Evolutionary conservation across 2,329 filamentous ascomycete species (phyloP), one percentile per base, ranked within the genome.

Genomic region (Alternaria postmessia): DNA sequence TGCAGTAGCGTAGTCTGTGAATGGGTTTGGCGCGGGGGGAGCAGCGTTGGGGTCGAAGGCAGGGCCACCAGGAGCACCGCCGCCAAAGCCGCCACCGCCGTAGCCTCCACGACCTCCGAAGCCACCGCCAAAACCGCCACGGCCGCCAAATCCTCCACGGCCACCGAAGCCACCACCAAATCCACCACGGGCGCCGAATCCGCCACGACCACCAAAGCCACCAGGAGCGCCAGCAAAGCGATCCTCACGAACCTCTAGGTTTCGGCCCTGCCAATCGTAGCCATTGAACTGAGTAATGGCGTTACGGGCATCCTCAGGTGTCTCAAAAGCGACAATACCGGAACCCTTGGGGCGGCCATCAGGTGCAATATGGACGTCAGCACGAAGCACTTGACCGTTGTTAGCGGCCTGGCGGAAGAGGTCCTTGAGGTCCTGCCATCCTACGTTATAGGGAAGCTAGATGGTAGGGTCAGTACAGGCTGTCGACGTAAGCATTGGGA

Each of bases 401-500:
- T 72, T 70, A 16, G 70, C 72, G 66, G 95, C 94, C 87, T 97
- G 94, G 76, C 95, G 92, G 86, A 99, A 99, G 69, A 99, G 86
- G 81, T 99, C 95, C 84, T 99, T 99, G 71, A 99, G 84, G 81
- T 99, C 95, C 83, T 99, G 95, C 95, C 95, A 99, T 78, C 95
- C 95, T 72, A 96, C 92, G 68, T 93, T 96, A 83, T 94, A 99
- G 20, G 95, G 95, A 71, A 99, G 91, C 95, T 99, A 81, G 71
- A 65, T 57, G 61, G 66, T 63, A 66, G 51, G 72, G 68, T 75
- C 61, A 74, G 70, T 52, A 66, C 24, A 73, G 49, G 78, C 81
- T 60, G 59, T 70, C 64, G 58, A 56, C 58, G 57, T 54, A 70
- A 79, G 24, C 36, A 51, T 9, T 32, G 22, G n/a, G 24, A 36